Evolutionary conservation across 2,329 filamentous ascomycete genomes (phyloP).

Genomic region (Tolypocladium tundrense): DNA sequence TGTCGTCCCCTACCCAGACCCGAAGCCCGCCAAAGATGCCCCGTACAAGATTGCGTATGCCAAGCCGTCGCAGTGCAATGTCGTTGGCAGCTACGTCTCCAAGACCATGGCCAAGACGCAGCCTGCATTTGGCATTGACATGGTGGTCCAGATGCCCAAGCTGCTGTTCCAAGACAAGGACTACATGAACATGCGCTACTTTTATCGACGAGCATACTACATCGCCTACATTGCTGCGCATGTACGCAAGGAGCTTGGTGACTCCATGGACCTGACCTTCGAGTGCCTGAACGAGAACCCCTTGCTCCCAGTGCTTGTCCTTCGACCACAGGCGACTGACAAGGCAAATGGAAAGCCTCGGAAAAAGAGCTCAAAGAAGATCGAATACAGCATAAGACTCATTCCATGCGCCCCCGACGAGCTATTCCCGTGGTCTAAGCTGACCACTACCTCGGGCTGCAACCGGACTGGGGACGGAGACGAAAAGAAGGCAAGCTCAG

Average conservation of each 20-base stretch:
- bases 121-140: constrained; percentile 54
- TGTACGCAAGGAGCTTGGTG: constrained; percentile 47
- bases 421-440: constrained; percentile 61
- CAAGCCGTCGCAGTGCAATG: constrained; percentile 69
- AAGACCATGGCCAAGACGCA: constrained; percentile 62
- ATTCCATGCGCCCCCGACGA: constrained; percentile 62
- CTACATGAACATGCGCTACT: constrained; percentile 85
- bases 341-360: constrained; percentile 8
- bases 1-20: constrained; percentile 75
- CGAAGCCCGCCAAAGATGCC: constrained; percentile 61
- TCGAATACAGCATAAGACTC: constrained; percentile 57
- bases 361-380: constrained; percentile 16
- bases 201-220: constrained; percentile 90
- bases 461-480: constrained; percentile 46
- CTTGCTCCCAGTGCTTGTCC: constrained; percentile 58
- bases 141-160: constrained; percentile 78
- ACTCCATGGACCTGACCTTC: constrained; percentile 50
- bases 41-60: constrained; percentile 75
- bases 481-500: constrained; percentile 27
- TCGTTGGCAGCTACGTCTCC: constrained; percentile 77
- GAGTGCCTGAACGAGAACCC: constrained; percentile 61
- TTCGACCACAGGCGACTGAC: constrained; percentile 23
- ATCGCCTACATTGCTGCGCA: constrained; percentile 69
- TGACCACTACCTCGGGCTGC: constrained; percentile 59
- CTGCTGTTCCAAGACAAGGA: constrained; percentile 86